Conservation (phyloP, 163 green algal species). For the Chloromonas sp. region DNA sequence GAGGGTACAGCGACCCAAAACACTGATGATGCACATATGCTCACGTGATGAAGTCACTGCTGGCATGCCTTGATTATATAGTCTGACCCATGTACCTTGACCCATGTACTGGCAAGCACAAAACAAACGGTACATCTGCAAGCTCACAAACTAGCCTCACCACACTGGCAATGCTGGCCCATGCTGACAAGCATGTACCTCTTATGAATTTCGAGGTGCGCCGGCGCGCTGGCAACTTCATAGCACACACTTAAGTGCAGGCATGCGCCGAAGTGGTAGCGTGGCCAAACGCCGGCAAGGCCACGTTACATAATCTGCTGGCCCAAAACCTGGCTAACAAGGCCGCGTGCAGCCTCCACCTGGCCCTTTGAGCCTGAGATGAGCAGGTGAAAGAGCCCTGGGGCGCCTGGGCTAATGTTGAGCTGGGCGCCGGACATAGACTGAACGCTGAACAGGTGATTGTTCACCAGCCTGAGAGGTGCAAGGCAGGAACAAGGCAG, state of each 20-base stretch:
- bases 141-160: background rate
- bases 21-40: no score
- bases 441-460: conserved; percentile 41
- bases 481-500: no score
- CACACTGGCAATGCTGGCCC: background rate
- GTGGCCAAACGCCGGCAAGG: no score
- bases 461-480: conserved; percentile 31
- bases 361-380: conserved; percentile 29
- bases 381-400: conserved; percentile 37
- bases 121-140: no score
- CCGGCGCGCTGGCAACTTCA: background rate
- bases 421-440: conserved; percentile 28
- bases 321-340: conserved; percentile 27
- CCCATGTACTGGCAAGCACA: no score
- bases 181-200: background rate
- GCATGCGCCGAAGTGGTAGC: no score
- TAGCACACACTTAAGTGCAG: background rate
- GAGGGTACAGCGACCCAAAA: no score
- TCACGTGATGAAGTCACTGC: no score
- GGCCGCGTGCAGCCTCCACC: conserved; percentile 31
- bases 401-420: conserved; percentile 25
- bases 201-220: background rate
- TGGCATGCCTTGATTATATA: no score
- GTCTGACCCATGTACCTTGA: no score
- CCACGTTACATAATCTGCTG: conserved; percentile 1